Evolutionary conservation across 139 green algal genomes (phyloP), one percentile per base, ranked within the genome.

Genomic region (Chlamydomonas incerta): DNA sequence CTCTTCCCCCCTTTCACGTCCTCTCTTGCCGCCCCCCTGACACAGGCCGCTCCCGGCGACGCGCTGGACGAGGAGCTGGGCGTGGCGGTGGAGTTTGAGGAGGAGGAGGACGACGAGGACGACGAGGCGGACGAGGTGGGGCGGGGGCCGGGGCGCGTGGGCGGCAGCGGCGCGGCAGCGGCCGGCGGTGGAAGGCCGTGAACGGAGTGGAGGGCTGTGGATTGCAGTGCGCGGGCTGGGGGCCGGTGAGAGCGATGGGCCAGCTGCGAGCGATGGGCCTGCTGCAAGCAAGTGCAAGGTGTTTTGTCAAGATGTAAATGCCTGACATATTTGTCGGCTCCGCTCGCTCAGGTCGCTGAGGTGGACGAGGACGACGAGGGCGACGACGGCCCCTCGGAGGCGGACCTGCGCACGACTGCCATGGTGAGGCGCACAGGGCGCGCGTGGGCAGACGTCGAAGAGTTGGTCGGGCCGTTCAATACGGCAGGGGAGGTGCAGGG

Each of bases 11-110:
- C 73, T 31, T 52, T 26, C 57, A 24, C 31, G 3, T 0, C 74
- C 58, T 29, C 23, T 63, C 28, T 2, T 2, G 4, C 62, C n/a
- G 14, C 63, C 63, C 21, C 63, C n/a, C n/a, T 21, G 37, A 0
- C 77, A 18, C 92, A 93, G 41, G 91, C 87, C 24, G 83, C 81
- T 34, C 71, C 79, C 26, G 92, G 90, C 33, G 88, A 93, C 41
- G 86, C 76, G n/a, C 81, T 98, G 37, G 96, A 99, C 65, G 95
- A 99, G 72, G 95, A 99, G 75, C 94, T 98, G 65, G 97, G 97
- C 17, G 97, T 99, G 37, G 97, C 95, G 0, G 96, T 99, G 41
- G 95, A 99, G 88, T 94, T 92, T 75, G 91, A 92, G 71, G 91
- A 88, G 31, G 83, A 88, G 55, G 93, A 96, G 37, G 93, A 92